phyloP scores from a whole-genome alignment of 768 basidiomycete genomes.

The Russula brevipes region DNA sequence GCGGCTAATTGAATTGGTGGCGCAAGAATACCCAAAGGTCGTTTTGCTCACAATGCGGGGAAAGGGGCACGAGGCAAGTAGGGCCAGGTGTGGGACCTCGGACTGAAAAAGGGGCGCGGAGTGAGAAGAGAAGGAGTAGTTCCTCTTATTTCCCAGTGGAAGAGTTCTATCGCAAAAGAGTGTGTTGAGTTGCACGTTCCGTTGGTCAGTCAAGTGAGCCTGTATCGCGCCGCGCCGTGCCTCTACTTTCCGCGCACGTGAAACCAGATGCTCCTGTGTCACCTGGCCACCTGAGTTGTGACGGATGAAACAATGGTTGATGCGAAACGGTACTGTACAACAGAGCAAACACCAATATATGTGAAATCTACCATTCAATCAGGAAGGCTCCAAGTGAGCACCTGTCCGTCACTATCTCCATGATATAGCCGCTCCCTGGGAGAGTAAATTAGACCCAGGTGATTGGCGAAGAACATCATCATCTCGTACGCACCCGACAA shows the following conservation, averaged over 20 bases:
- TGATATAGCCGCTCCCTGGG: constrained; percentile 55
- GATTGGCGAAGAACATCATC: background rate
- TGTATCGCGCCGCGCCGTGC: no score
- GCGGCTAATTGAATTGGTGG: background rate
- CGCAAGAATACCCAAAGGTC: background rate
- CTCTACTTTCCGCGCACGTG: no score
- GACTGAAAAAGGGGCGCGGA: background rate
- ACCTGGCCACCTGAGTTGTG: no score
- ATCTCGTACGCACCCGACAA: constrained; percentile 56
- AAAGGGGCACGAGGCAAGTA: background rate
- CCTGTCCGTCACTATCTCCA: constrained; percentile 60
- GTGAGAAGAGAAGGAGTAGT: constrained; percentile 4
- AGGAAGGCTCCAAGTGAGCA: constrained; percentile 53
- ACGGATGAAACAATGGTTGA: no score
- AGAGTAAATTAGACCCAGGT: background rate
- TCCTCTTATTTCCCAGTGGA: no score
- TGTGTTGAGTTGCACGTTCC: background rate
- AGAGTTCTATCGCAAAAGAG: background rate
- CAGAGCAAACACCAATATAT: no score
- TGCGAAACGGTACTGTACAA: no score
- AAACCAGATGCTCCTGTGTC: no score
- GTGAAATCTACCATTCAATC: constrained; percentile 30
- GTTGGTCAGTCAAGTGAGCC: background rate
- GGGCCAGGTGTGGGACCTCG: background rate
- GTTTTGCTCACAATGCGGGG: background rate